These are phyloP conservation scores for Anthracocystis panici-leucophaei DNA, from an alignment of 1,284 basidiomycete genomes.

Conservation along the genomic window DNA sequence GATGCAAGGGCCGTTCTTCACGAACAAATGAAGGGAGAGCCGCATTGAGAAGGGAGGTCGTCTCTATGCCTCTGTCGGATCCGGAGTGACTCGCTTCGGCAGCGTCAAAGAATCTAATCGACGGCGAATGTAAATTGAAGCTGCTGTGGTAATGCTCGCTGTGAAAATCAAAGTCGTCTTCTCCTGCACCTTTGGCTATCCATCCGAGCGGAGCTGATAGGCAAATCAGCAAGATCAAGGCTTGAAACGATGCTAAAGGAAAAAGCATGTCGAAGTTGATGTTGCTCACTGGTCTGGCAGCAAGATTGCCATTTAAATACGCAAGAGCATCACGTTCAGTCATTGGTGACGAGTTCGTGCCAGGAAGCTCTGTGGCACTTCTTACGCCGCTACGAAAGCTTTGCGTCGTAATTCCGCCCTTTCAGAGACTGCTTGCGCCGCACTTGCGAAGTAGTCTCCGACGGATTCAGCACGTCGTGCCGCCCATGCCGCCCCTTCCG, in stretches of 20 bases:
- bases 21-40: too few species aligned
- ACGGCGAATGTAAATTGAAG: not conserved
- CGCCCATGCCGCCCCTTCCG: too few species aligned
- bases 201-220: not conserved
- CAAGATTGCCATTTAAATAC: too few species aligned
- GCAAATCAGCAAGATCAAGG: not conserved
- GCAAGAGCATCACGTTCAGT: too few species aligned
- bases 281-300: not conserved
- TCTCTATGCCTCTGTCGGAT: not conserved
- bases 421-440: too few species aligned
- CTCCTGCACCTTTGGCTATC: not conserved
- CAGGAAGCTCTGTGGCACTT: too few species aligned
- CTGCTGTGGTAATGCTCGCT: not conserved
- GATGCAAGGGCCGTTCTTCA: too few species aligned
- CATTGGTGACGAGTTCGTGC: too few species aligned
- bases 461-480: too few species aligned
- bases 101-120: not conserved
- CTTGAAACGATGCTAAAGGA: not conserved
- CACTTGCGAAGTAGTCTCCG: too few species aligned
- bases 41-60: not conserved
- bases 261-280: not conserved
- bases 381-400: too few species aligned
- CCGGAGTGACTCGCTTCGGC: not conserved
- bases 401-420: too few species aligned
- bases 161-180: not conserved